Evolutionary conservation across 495 filamentous ascomycete species (phyloP), one percentile per base, ranked within the genome.

Genomic region (Eremomyces bilateralis): DNA sequence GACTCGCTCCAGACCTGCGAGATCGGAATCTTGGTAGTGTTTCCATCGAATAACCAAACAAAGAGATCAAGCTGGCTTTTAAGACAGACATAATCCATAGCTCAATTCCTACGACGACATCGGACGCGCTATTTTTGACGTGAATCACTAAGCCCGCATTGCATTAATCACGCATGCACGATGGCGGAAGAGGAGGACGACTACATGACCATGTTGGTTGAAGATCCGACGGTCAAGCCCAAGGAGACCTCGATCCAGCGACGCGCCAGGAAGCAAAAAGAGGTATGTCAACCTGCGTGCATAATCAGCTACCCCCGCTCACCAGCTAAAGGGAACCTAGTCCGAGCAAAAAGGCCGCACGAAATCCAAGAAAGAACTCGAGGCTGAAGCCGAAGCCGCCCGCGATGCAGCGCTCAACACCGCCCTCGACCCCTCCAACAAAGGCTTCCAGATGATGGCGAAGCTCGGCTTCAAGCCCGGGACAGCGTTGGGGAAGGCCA

Each of bases 401-500:
- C 76, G 81, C 29, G 82, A 95, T 51, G 66, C 62, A 28, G 81
- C 74, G 3, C 65, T 92, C 12, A 59, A 69, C 1, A 73, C 58
- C 11, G 75, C 73, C n/a, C 61, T 93, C 18, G 53, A 55, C 12
- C 31, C 48, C 18, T 58, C 61, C 34, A 76, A 65, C 54, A 97
- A 94, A 52, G 88, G 88, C 2, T 71, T 83, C 36, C 63, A 78
- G 38, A 92, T 97, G 82, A 88, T 97, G 84, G 72, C 79, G n/a
- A 82, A 76, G 53, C 75, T 97, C 60, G 88, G 88, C 4, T 97
- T 84, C 56, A 76, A 69, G 40, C 57, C 67, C 6, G 76, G 76
- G 11, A 68, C 69, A 33, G 63, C 67, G 0, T 62, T 92, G 2
- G 81, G 88, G 1, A 75, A 73, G 43, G 46, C 42, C 40, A 25